These are phyloP conservation scores for Suhomyces sp. DNA, from an alignment of 805 yeast species.

Conservation along the genomic window DNA sequence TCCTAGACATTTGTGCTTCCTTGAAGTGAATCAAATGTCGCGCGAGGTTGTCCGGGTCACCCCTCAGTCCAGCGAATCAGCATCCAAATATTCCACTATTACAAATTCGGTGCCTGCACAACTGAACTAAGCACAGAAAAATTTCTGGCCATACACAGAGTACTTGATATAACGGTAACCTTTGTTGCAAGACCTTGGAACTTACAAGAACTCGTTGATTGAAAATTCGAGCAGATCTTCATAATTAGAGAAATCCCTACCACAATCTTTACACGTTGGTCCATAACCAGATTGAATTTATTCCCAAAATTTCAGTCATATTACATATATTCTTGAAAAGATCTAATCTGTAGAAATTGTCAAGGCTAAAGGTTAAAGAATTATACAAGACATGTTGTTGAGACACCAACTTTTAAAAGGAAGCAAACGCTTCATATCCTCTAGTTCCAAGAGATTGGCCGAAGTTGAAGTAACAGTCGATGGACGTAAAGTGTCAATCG, in stretches of 20 bases:
- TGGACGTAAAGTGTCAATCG: conserved; percentile 72
- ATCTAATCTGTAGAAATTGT: neutral
- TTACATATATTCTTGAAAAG: neutral
- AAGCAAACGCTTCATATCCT: conserved; percentile 29
- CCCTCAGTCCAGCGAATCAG: conserved; percentile 26
- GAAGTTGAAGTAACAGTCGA: conserved; percentile 63
- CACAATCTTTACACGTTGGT: neutral
- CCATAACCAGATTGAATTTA: neutral
- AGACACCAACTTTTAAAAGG: conserved; percentile 11
- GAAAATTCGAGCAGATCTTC: neutral
- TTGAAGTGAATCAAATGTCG: neutral
- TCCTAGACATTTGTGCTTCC: neutral
- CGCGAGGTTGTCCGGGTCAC: conserved; percentile 4
- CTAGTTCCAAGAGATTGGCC: conserved; percentile 35
- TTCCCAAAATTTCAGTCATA: neutral
- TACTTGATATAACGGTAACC: conserved; percentile 2
- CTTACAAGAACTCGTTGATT: neutral
- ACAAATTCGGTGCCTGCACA: conserved; percentile 6
- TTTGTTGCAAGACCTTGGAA: neutral
- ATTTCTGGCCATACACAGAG: conserved; percentile 6
- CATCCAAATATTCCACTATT: conserved; percentile 21
- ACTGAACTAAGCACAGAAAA: conserved; percentile 3
- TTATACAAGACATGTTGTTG: conserved; percentile 2
- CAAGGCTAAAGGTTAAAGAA: neutral
- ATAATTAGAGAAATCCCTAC: neutral